Evolutionary conservation across 2,329 filamentous ascomycete species (phyloP).

Genomic region (Diplodia sapinea): DNA sequence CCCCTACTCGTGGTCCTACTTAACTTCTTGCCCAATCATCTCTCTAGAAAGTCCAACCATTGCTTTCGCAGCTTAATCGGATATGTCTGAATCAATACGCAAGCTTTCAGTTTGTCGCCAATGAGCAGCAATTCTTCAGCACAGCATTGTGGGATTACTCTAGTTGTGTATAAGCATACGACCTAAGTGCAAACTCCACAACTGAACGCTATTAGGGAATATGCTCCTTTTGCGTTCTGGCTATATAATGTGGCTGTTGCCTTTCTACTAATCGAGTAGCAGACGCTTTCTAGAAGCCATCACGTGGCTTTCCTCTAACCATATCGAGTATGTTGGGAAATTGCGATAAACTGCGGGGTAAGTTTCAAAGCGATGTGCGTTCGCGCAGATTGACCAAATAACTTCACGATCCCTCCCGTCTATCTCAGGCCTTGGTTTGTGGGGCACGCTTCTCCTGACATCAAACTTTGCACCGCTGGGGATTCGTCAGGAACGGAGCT

Average conservation of each 20-base stretch:
- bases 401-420: neutral
- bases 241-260: too few relatives aligned
- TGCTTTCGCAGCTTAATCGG: neutral
- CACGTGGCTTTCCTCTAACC: neutral
- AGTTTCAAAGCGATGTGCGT: neutral
- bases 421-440: neutral
- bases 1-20: neutral
- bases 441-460: neutral
- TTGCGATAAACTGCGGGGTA: constrained; percentile 1
- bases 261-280: neutral
- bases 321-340: neutral
- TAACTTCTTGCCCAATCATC: neutral
- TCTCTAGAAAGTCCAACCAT: neutral
- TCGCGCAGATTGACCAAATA: neutral
- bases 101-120: neutral
- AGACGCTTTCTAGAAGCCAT: neutral
- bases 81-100: neutral
- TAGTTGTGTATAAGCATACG: too few relatives aligned
- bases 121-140: neutral
- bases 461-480: neutral
- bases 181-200: neutral
- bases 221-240: neutral
- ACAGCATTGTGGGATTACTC: neutral
- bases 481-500: neutral
- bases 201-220: neutral